Conservation (phyloP, 768 basidiomycete species). For the Pisolithus marmoratus region DNA sequence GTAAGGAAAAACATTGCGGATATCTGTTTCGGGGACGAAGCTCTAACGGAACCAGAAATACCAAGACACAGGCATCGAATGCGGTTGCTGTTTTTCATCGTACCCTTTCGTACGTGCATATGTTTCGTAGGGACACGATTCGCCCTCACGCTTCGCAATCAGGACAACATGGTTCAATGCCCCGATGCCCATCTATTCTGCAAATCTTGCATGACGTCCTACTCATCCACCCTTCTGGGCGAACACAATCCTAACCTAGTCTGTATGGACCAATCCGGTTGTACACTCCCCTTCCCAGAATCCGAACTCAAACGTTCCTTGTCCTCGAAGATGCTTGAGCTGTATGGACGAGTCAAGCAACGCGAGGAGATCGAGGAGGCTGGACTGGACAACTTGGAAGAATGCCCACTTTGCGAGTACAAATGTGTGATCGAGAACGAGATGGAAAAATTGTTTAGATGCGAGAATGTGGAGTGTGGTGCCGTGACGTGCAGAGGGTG, state of each 20-base stretch:
- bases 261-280: constrained; percentile 83
- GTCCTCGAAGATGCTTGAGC: constrained; percentile 53
- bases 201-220: constrained; percentile 57
- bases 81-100: constrained; percentile 78
- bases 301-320: constrained; percentile 68
- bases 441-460: constrained; percentile 55
- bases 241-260: constrained; percentile 53
- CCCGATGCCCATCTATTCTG: constrained; percentile 90
- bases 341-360: constrained; percentile 73
- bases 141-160: not conserved
- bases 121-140: not conserved
- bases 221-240: constrained; percentile 64
- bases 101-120: constrained; percentile 59
- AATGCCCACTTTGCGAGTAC: constrained; percentile 89
- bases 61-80: constrained; percentile 60
- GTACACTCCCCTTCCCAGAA: constrained; percentile 60
- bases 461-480: constrained; percentile 60
- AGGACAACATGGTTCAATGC: constrained; percentile 87
- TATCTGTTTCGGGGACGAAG: constrained; percentile 15
- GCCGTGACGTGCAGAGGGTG: constrained; percentile 76
- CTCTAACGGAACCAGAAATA: constrained; percentile 35
- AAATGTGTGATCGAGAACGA: constrained; percentile 70
- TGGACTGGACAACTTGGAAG: constrained; percentile 73
- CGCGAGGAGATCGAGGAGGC: constrained; percentile 77
- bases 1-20: not conserved